Conservation (phyloP, 495 filamentous ascomycete genomes). For the Talaromyces ruber region DNA sequence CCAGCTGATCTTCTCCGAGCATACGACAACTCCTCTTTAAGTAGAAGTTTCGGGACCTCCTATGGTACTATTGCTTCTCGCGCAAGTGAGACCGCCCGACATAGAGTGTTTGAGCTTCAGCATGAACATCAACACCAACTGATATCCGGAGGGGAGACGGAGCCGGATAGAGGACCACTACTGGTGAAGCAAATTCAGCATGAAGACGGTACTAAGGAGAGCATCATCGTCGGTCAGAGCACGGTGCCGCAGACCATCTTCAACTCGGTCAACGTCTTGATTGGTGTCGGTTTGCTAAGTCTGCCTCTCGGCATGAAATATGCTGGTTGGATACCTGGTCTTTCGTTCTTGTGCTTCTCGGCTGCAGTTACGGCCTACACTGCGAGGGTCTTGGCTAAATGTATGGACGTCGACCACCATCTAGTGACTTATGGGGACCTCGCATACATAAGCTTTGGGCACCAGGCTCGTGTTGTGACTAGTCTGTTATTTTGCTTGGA, state of each 20-base stretch:
- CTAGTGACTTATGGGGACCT: slow-evolving; percentile 87
- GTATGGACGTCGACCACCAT: slow-evolving; percentile 76
- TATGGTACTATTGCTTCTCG: slow-evolving; percentile 71
- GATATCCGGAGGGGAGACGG: slow-evolving; percentile 18
- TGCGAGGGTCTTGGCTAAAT: slow-evolving; percentile 76
- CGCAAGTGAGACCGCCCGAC: slow-evolving; percentile 58
- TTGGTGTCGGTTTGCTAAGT: slow-evolving; percentile 84
- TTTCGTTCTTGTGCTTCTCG: slow-evolving; percentile 63
- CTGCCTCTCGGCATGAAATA: slow-evolving; percentile 86
- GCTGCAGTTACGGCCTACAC: slow-evolving; percentile 78
- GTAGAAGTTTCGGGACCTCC: slow-evolving; percentile 64
- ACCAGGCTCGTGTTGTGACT: slow-evolving; percentile 66
- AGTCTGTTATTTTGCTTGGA: slow-evolving; percentile 84
- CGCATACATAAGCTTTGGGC: slow-evolving; percentile 88
- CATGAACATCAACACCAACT: slow-evolving; percentile 51
- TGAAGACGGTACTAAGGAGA: slow-evolving; percentile 76
- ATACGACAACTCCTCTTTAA: slow-evolving; percentile 53
- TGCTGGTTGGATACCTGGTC: slow-evolving; percentile 82
- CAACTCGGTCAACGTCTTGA: slow-evolving; percentile 92
- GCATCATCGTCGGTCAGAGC: slow-evolving; percentile 80
- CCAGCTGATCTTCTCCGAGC: slow-evolving; percentile 54
- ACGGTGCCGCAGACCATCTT: slow-evolving; percentile 94
- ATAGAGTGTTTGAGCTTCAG: slow-evolving; percentile 63
- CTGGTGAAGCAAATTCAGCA: slow-evolving; percentile 77
- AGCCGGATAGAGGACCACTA: slow-evolving; percentile 68